phyloP scores from a whole-genome alignment of 108 stramenopile species.

The Nitzschia inconspicua region DNA sequence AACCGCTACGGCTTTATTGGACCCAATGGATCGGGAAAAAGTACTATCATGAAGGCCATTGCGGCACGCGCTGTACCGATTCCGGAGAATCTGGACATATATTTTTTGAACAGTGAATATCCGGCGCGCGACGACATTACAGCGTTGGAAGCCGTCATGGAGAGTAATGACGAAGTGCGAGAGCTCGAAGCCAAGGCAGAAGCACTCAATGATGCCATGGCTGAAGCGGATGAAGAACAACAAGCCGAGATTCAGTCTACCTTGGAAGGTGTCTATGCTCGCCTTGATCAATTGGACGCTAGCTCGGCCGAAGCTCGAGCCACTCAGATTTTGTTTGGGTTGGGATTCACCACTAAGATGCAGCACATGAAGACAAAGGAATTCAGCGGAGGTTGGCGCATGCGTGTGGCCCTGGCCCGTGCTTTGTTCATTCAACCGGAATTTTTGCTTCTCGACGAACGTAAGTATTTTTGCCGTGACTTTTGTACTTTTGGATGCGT shows the following conservation, averaged over 20 bases:
- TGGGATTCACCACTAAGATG: constrained; percentile 94
- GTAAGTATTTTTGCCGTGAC: constrained; percentile 23
- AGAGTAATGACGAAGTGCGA: constrained; percentile 87
- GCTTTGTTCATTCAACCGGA: constrained; percentile 96
- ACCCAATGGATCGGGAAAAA: constrained; percentile 70
- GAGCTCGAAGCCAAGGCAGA: constrained; percentile 89
- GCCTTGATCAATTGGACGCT: constrained; percentile 95
- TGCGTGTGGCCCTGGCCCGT: constrained; percentile 95
- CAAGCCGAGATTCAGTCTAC: constrained; percentile 63
- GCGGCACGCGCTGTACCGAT: constrained; percentile 95
- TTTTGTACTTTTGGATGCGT: neutral
- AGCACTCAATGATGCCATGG: constrained; percentile 84
- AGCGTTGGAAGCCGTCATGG: constrained; percentile 96
- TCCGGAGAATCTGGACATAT: constrained; percentile 95
- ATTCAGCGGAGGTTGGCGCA: constrained; percentile 98
- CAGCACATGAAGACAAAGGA: constrained; percentile 92
- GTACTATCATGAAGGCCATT: constrained; percentile 95
- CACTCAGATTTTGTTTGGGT: constrained; percentile 91
- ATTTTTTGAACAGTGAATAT: constrained; percentile 94
- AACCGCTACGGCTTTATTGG: constrained; percentile 93
- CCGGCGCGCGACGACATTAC: constrained; percentile 90
- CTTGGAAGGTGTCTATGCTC: constrained; percentile 82
- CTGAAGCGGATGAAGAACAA: constrained; percentile 86
- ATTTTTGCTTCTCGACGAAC: constrained; percentile 87
- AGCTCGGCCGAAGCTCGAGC: constrained; percentile 96